These are phyloP conservation scores for Arachis stenosperma DNA, from an alignment of 306 rosid species.

Conservation along the genomic window DNA sequence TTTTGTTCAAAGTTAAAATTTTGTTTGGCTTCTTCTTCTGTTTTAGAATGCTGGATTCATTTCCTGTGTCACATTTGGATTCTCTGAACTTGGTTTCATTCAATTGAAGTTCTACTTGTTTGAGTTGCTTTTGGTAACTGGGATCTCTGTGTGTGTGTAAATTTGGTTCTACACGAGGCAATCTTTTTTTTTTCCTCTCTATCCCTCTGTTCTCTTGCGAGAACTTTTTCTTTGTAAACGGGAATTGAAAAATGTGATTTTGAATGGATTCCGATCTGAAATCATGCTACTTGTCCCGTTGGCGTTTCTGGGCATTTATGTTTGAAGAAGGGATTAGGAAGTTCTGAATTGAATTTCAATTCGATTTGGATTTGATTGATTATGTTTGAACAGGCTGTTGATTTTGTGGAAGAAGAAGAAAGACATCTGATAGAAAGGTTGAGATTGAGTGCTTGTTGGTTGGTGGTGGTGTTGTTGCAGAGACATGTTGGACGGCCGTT, in stretches of 20 bases:
- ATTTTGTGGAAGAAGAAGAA: slow-evolving; percentile 40
- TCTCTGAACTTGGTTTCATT: slow-evolving; percentile 4
- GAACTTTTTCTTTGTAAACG: not conserved
- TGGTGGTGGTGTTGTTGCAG: slow-evolving; percentile 29
- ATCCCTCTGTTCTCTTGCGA: slow-evolving; percentile 14
- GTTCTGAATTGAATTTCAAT: not conserved
- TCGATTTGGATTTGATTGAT: slow-evolving; percentile 34
- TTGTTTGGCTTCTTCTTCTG: slow-evolving; percentile 12
- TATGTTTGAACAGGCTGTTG: slow-evolving; percentile 50
- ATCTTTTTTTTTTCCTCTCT: not conserved
- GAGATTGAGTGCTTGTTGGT: slow-evolving; percentile 31
- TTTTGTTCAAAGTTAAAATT: slow-evolving; percentile 7
- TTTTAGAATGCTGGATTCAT: slow-evolving; percentile 32
- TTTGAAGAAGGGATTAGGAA: not conserved
- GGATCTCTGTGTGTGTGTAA: slow-evolving; percentile 29
- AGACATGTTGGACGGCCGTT: slow-evolving; percentile 86
- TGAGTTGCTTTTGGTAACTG: slow-evolving; percentile 38
- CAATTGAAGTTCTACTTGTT: slow-evolving; percentile 24
- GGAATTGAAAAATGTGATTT: slow-evolving; percentile 13
- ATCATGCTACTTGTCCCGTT: slow-evolving; percentile 5
- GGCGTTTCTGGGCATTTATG: slow-evolving; percentile 25
- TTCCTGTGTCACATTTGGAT: slow-evolving; percentile 24
- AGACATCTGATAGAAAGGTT: slow-evolving; percentile 41
- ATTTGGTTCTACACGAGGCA: slow-evolving; percentile 32
- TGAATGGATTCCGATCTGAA: slow-evolving; percentile 49